phyloP scores from a whole-genome alignment of 169 alveolate species.

The Condylostoma magnum region DNA sequence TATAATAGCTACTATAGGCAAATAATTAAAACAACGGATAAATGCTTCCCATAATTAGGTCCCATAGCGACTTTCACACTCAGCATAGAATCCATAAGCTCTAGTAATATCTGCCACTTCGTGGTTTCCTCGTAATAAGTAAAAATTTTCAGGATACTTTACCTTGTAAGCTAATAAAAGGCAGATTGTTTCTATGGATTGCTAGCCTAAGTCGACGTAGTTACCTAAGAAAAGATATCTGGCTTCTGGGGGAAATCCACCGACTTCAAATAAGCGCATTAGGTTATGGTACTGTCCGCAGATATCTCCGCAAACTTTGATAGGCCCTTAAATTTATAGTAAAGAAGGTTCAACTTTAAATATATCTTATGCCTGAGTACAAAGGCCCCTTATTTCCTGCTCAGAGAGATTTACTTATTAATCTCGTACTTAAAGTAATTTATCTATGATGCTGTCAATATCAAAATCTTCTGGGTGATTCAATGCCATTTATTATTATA shows the following conservation, averaged over 20 bases:
- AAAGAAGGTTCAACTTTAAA: conserved; percentile 37
- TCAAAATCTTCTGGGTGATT: neutral
- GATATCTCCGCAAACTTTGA: conserved; percentile 43
- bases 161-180: conserved; percentile 67
- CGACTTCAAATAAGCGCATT: conserved; percentile 41
- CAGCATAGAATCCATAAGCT: conserved; percentile 81
- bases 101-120: conserved; percentile 78
- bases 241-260: conserved; percentile 34
- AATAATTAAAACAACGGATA: conserved; percentile 73
- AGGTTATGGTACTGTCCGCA: conserved; percentile 45
- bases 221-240: too few species aligned
- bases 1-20: conserved; percentile 77
- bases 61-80: conserved; percentile 70
- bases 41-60: conserved; percentile 75
- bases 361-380: conserved; percentile 34
- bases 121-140: conserved; percentile 78
- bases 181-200: conserved; percentile 64
- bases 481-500: neutral
- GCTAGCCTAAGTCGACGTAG: conserved; percentile 74
- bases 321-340: conserved; percentile 32
- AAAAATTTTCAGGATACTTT: conserved; percentile 76
- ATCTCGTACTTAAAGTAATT: conserved; percentile 54
- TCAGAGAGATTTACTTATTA: conserved; percentile 57
- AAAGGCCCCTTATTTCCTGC: conserved; percentile 52
- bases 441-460: conserved; percentile 37